Conservation (phyloP, 441 rosid species). For the Erodium moschatum region DNA sequence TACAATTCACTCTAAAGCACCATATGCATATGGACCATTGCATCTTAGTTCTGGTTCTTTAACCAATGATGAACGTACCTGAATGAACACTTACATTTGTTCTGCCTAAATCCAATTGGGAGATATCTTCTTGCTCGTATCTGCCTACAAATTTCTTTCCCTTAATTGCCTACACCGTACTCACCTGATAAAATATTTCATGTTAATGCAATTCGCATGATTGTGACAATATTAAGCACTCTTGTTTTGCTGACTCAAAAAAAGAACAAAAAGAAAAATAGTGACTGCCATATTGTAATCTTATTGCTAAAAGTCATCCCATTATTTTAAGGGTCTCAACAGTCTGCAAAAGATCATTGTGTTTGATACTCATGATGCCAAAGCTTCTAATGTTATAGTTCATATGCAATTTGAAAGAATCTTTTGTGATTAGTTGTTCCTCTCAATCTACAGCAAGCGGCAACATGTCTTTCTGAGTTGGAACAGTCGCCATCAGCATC, state of each 20-base stretch:
- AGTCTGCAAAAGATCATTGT: background rate
- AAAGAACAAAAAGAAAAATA: background rate
- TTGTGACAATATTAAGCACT: background rate
- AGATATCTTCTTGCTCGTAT: background rate
- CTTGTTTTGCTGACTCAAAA: conserved; percentile 6
- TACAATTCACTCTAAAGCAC: background rate
- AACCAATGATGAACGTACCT: background rate
- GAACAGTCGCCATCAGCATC: conserved; percentile 73
- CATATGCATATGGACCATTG: background rate
- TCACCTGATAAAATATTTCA: background rate
- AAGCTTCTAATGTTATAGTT: background rate
- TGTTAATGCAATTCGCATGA: background rate
- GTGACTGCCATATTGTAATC: background rate
- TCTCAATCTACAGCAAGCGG: conserved; percentile 69
- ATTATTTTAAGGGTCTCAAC: background rate
- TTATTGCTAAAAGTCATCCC: background rate
- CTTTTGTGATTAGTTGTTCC: conserved; percentile 15
- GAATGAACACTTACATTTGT: background rate
- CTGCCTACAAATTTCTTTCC: background rate
- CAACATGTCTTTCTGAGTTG: conserved; percentile 72
- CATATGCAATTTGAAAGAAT: background rate
- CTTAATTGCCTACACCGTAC: background rate
- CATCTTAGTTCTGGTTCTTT: conserved; percentile 1
- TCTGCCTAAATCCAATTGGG: background rate
- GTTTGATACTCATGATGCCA: conserved; percentile 7